phyloP scores from a whole-genome alignment of 768 basidiomycete genomes.

The Astraeus odoratus region DNA sequence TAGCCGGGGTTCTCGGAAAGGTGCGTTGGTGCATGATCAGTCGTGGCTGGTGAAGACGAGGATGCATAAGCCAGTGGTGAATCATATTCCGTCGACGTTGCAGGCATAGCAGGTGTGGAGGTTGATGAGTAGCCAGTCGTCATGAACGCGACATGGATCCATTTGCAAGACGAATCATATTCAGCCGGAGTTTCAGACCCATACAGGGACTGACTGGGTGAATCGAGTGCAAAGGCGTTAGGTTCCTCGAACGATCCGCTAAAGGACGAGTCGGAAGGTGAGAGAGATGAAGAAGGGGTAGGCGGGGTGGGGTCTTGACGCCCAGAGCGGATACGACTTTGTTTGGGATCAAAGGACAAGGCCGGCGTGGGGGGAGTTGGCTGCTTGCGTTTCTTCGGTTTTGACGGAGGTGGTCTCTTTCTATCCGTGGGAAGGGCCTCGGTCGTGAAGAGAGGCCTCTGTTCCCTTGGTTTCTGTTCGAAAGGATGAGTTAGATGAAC shows the following conservation, averaged over 20 bases:
- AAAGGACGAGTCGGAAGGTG: slow-evolving; percentile 9
- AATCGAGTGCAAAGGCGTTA: slow-evolving; percentile 7
- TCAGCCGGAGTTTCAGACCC: slow-evolving; percentile 1
- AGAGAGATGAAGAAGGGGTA: slow-evolving; percentile 4
- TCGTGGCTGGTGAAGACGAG: slow-evolving; percentile 16
- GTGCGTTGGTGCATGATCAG: slow-evolving; percentile 19
- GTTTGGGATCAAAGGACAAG: slow-evolving; percentile 15
- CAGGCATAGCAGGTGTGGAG: slow-evolving; percentile 9
- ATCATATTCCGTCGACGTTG: slow-evolving; percentile 14
- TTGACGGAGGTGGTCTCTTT: slow-evolving; percentile 15
- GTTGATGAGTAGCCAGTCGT: slow-evolving; percentile 7
- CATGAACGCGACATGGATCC: slow-evolving; percentile 11
- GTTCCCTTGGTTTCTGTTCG: slow-evolving; percentile 17
- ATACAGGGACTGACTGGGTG: background rate
- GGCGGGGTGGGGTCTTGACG: slow-evolving; percentile 11
- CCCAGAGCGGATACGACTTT: slow-evolving; percentile 18
- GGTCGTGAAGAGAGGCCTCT: slow-evolving; percentile 14
- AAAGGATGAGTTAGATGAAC: slow-evolving; percentile 7
- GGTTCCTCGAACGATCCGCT: slow-evolving; percentile 8
- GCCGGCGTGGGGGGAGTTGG: slow-evolving; percentile 13
- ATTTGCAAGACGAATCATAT: slow-evolving; percentile 10
- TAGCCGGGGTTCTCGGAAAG: slow-evolving; percentile 7
- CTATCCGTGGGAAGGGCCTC: slow-evolving; percentile 20
- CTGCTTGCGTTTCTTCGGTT: slow-evolving; percentile 20
- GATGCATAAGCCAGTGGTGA: slow-evolving; percentile 16